These are phyloP conservation scores for Dillenia turbinata DNA, from an alignment of 164 flowering plant genomes.

Conservation along the genomic window DNA sequence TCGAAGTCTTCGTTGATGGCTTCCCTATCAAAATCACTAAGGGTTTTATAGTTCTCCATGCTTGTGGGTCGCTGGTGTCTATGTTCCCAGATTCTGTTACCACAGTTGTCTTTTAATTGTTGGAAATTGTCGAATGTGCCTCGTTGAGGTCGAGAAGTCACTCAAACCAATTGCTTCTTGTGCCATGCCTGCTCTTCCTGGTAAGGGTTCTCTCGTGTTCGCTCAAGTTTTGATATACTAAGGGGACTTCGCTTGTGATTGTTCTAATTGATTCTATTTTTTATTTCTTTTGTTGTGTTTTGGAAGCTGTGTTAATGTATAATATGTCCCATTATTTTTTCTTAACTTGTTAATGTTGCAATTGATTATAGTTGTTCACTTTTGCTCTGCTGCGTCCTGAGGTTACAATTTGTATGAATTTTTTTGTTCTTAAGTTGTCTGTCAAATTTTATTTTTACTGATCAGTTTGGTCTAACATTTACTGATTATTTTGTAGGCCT, in stretches of 20 bases:
- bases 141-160: slow-evolving; percentile 97
- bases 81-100: slow-evolving; percentile 92
- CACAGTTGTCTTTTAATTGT: slow-evolving; percentile 90
- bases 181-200: slow-evolving; percentile 99
- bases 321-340: too few relatives aligned
- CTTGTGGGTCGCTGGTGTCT: slow-evolving; percentile 95
- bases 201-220: slow-evolving; percentile 23
- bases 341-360: too few relatives aligned
- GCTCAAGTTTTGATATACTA: not conserved
- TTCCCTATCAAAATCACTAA: slow-evolving; percentile 90
- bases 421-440: too few relatives aligned
- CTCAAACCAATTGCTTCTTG: slow-evolving; percentile 99
- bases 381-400: too few relatives aligned
- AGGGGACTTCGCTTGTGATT: not conserved
- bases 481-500: too few relatives aligned
- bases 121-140: slow-evolving; percentile 97
- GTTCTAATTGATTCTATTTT: too few relatives aligned
- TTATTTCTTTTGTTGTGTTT: too few relatives aligned
- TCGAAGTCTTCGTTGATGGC: slow-evolving; percentile 95
- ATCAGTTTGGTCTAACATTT: too few relatives aligned
- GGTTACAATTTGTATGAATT: too few relatives aligned
- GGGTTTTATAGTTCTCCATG: slow-evolving; percentile 92
- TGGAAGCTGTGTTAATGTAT: too few relatives aligned
- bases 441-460: too few relatives aligned
- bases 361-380: too few relatives aligned